Conservation (phyloP, 1,284 basidiomycete species). For the Puccinia hordei region DNA sequence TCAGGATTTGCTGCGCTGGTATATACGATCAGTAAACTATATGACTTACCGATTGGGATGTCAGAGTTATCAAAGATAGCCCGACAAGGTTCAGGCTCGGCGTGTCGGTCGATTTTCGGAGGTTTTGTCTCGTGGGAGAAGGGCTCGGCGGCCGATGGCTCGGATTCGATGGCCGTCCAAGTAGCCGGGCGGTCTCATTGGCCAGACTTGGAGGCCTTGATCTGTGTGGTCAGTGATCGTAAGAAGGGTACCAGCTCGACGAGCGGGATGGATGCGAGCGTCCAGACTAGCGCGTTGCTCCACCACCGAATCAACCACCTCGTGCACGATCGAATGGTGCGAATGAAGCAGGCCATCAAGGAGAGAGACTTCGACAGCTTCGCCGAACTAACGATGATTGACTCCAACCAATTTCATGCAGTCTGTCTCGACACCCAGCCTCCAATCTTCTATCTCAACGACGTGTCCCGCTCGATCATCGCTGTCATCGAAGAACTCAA, state of each 20-base stretch:
- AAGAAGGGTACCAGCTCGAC: slow-evolving; percentile 97
- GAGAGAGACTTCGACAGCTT: slow-evolving; percentile 83
- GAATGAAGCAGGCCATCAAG: slow-evolving; percentile 77
- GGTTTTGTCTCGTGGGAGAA: slow-evolving; percentile 96
- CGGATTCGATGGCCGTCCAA: slow-evolving; percentile 84
- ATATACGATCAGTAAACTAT: slow-evolving; percentile 82
- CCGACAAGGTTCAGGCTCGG: slow-evolving; percentile 94
- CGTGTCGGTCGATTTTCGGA: slow-evolving; percentile 94
- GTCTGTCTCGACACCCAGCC: slow-evolving; percentile 94
- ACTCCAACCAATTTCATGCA: slow-evolving; percentile 98
- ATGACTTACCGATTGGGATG: slow-evolving; percentile 67
- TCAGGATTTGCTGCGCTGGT: slow-evolving; percentile 95
- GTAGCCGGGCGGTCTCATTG: slow-evolving; percentile 84
- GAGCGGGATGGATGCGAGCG: slow-evolving; percentile 93
- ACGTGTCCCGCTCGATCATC: slow-evolving; percentile 84
- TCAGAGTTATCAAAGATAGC: slow-evolving; percentile 84
- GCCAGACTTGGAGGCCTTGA: slow-evolving; percentile 93
- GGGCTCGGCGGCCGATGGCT: slow-evolving; percentile 71
- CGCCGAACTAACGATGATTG: slow-evolving; percentile 88
- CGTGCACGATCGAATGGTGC: slow-evolving; percentile 83
- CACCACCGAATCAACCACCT: slow-evolving; percentile 83
- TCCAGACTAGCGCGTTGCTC: slow-evolving; percentile 84
- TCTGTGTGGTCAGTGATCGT: slow-evolving; percentile 92
- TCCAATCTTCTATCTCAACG: slow-evolving; percentile 99
- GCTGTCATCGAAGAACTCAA: slow-evolving; percentile 89